Conservation (phyloP, 192 early-diverging fungal genomes). For the Backusella macrospora region DNA sequence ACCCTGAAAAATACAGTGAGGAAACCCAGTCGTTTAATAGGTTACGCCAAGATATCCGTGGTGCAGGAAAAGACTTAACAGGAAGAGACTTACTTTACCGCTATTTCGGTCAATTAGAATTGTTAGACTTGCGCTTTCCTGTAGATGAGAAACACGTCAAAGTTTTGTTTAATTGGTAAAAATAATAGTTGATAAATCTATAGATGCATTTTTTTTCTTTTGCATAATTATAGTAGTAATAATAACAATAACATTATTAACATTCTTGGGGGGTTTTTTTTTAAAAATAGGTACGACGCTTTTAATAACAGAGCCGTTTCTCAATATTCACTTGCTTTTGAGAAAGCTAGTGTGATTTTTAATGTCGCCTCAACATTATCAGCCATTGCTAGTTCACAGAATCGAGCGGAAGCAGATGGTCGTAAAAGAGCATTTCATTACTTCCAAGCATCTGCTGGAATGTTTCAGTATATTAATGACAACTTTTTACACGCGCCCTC, state of each 20-base stretch:
- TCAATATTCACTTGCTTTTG: constrained; percentile 95
- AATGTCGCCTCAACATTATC: constrained; percentile 86
- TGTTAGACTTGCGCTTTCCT: constrained; percentile 91
- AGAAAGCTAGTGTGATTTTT: constrained; percentile 95
- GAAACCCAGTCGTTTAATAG: constrained; percentile 88
- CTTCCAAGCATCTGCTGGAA: constrained; percentile 92
- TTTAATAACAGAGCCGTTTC: constrained; percentile 78
- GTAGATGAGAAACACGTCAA: constrained; percentile 92
- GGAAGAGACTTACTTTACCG: constrained; percentile 94
- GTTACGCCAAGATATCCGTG: constrained; percentile 93
- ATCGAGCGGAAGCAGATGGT: constrained; percentile 71
- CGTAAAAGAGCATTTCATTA: constrained; percentile 87
- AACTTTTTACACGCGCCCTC: constrained; percentile 98
- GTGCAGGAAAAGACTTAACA: constrained; percentile 91
- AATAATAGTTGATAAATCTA: not conserved
- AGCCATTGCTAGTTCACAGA: constrained; percentile 74
- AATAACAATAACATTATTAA: not conserved
- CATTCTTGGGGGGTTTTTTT: constrained; percentile 4
- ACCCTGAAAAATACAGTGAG: constrained; percentile 86
- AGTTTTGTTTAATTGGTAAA: constrained; percentile 88
- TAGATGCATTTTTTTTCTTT: constrained; percentile 16
- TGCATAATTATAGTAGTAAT: not conserved
- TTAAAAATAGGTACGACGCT: constrained; percentile 67
- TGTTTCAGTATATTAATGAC: constrained; percentile 95
- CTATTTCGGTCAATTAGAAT: constrained; percentile 96